A percentile compares a stretch with the other conserved stretches of the same genome.
phyloP scores from a whole-genome alignment of 2,329 filamentous ascomycete species.

The Mycocentrospora acerina region DNA sequence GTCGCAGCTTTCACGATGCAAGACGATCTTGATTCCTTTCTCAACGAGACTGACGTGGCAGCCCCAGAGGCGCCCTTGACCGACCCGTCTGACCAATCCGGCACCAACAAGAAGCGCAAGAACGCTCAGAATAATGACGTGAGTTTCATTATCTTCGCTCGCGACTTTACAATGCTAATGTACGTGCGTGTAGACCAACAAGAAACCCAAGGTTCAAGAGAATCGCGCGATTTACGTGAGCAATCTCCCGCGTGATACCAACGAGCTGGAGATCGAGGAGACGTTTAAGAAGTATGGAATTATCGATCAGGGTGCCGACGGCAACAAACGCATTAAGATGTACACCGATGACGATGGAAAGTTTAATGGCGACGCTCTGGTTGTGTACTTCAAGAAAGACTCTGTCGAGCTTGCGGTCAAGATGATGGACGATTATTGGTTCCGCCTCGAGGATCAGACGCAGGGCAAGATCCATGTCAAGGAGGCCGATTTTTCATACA shows the following conservation, averaged over 20 bases:
- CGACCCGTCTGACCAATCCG: constrained; percentile 4
- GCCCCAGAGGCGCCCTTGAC: constrained; percentile 6
- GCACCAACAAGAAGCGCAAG: constrained; percentile 28
- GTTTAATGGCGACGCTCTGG: constrained; percentile 90
- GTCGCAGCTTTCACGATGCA: constrained; percentile 10
- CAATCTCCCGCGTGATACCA: constrained; percentile 77
- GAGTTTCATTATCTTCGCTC: constrained; percentile 4
- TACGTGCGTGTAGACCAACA: constrained; percentile 37
- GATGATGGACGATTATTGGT: constrained; percentile 78
- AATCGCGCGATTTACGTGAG: constrained; percentile 95
- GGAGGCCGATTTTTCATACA: constrained; percentile 86
- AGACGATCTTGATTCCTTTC: constrained; percentile 16
- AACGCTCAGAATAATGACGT: constrained; percentile 19
- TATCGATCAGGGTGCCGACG: constrained; percentile 89
- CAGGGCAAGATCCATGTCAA: constrained; percentile 71
- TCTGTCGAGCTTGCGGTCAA: constrained; percentile 85
- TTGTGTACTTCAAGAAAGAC: constrained; percentile 94
- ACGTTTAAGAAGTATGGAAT: constrained; percentile 90
- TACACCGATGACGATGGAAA: constrained; percentile 78
- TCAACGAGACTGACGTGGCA: constrained; percentile 12
- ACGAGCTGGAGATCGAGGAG: constrained; percentile 76
- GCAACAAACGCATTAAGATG: constrained; percentile 86
- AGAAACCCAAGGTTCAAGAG: constrained; percentile 47
- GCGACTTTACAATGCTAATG: not conserved
- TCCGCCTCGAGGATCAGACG: constrained; percentile 60